Evolutionary conservation across 2,329 filamentous ascomycete species (phyloP).

Genomic region (Phoma sp.): DNA sequence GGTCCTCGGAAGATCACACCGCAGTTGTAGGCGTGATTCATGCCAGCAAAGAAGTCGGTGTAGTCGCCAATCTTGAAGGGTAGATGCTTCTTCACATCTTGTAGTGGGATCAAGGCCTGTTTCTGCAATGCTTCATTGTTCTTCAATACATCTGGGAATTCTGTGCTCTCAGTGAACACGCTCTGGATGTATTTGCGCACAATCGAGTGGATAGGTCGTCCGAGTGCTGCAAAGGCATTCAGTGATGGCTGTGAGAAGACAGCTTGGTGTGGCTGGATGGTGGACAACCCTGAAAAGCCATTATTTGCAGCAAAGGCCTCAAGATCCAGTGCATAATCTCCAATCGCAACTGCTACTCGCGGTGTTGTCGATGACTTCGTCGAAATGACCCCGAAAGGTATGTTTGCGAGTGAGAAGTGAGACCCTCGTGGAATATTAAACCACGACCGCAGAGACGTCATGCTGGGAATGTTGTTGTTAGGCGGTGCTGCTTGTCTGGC

Average conservation of each 20-base stretch:
- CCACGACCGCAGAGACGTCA: conserved; percentile 60
- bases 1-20: conserved; percentile 77
- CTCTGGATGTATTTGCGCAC: conserved; percentile 74
- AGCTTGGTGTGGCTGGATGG: conserved; percentile 63
- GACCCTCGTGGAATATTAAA: conserved; percentile 65
- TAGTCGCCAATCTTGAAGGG: conserved; percentile 84
- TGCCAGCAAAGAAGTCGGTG: conserved; percentile 83
- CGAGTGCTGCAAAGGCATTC: conserved; percentile 77
- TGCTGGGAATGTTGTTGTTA: conserved; percentile 18
- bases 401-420: conserved; percentile 79
- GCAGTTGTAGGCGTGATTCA: conserved; percentile 78
- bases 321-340: conserved; percentile 74
- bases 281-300: conserved; percentile 66
- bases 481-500: background rate
- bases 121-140: conserved; percentile 66
- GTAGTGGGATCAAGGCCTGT: conserved; percentile 65
- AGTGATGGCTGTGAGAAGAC: conserved; percentile 72
- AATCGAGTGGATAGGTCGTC: conserved; percentile 70
- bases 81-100: conserved; percentile 69
- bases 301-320: conserved; percentile 65
- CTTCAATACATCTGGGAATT: conserved; percentile 67
- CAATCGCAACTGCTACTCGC: conserved; percentile 75
- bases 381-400: conserved; percentile 84
- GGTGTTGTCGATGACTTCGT: conserved; percentile 63
- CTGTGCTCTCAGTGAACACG: conserved; percentile 67